Conservation (phyloP, 176 grass and related monocot species). For the Eragrostis nindensis region DNA sequence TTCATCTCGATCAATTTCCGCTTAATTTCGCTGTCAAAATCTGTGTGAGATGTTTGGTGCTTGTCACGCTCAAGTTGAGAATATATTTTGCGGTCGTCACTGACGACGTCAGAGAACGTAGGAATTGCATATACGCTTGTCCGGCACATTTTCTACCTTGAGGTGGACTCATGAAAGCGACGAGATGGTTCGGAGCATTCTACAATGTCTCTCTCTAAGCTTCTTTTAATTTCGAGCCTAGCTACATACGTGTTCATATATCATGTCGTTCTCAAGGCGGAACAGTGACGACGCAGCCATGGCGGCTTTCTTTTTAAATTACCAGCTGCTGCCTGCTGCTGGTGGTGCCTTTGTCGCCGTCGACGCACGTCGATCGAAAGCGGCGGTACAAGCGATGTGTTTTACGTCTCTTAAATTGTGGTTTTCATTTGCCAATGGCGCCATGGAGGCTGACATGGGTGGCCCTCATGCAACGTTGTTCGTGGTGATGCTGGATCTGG, state of each 20-base stretch:
- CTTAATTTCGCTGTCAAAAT: neutral
- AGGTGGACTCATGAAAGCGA: neutral
- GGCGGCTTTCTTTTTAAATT: neutral
- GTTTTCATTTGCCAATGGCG: neutral
- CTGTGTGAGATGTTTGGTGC: slow-evolving; percentile 2
- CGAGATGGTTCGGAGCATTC: neutral
- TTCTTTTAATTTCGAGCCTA: no score
- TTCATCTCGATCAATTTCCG: neutral
- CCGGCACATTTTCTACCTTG: neutral
- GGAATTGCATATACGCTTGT: slow-evolving; percentile 9
- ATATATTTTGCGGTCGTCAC: slow-evolving; percentile 5
- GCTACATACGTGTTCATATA: no score
- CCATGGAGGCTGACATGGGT: slow-evolving; percentile 1
- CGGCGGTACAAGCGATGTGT: neutral
- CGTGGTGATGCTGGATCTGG: neutral
- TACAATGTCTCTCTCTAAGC: neutral
- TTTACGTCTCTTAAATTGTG: slow-evolving; percentile 30
- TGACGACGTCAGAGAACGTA: neutral
- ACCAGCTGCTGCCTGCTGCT: neutral
- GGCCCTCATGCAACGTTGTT: neutral
- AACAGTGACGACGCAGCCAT: neutral
- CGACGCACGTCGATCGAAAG: slow-evolving; percentile 46
- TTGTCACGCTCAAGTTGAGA: slow-evolving; percentile 20
- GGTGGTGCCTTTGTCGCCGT: slow-evolving; percentile 36
- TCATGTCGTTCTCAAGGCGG: neutral